Evolutionary conservation across 257 asterid genomes (phyloP).

Genomic region (Lycium ferocissimum): DNA sequence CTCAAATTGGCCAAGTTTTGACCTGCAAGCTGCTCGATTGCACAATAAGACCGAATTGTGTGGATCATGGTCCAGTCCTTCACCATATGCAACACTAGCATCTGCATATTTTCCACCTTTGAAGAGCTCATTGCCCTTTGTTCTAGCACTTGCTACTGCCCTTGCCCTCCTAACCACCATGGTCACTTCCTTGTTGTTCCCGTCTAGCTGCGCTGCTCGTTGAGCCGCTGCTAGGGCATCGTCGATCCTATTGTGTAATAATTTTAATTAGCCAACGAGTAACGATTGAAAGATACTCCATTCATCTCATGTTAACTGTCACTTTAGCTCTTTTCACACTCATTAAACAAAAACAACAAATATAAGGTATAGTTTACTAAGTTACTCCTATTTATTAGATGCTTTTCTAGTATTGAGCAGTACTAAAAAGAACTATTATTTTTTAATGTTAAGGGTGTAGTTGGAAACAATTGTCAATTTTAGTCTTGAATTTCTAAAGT

Average conservation of each 20-base stretch:
- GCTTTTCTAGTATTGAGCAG: too few relatives aligned
- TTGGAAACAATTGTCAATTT: too few relatives aligned
- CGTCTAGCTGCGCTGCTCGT: conserved; percentile 62
- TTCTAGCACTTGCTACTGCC: conserved; percentile 64
- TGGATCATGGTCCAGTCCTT: conserved; percentile 73
- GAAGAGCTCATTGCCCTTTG: conserved; percentile 70
- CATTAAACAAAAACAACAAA: too few relatives aligned
- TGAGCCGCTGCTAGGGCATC: conserved; percentile 67
- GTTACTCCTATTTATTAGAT: too few relatives aligned
- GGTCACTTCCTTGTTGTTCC: conserved; percentile 67
- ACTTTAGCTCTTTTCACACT: too few relatives aligned
- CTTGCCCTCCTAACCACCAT: conserved; percentile 51
- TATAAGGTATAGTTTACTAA: too few relatives aligned
- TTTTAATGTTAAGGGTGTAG: too few relatives aligned
- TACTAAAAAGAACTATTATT: too few relatives aligned
- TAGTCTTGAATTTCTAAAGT: too few relatives aligned
- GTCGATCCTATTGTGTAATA: conserved; percentile 51
- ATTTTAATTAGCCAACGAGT: background rate
- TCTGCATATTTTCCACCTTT: conserved; percentile 58
- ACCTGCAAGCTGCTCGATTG: conserved; percentile 74
- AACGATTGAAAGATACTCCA: background rate
- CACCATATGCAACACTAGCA: conserved; percentile 69
- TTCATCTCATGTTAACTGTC: too few relatives aligned
- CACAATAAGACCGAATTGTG: conserved; percentile 64
- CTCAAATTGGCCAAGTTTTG: conserved; percentile 66